Evolutionary conservation across 148 eudicot species (phyloP), one percentile per base, ranked within the genome.

Genomic region (Rhododendron griersonianum): DNA sequence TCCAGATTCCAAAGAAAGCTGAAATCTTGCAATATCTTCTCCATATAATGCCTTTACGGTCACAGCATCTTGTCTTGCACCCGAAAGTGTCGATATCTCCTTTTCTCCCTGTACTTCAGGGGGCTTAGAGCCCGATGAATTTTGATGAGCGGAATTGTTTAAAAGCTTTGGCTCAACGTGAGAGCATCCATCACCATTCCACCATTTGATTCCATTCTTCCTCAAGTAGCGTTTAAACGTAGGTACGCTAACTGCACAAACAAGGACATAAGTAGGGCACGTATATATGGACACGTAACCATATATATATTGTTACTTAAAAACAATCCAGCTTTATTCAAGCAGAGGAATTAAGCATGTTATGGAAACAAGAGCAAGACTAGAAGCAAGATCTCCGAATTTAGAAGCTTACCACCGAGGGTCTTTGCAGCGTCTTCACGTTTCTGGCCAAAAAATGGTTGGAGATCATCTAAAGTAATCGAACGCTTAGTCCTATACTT

Each of bases 21-120:
- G 90, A 85, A 95, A 94, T 88, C 93, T 88, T 0, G 0, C 39
- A 94, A 91, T 94, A 80, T 91, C 92, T 84, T 95, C 95, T 87
- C 91, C 89, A 88, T 87, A 93, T 21, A 0, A 8, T 78, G 81
- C 81, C 53, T 78, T 78, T 41, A 77, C 1, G 50, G 1, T 39
- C 25, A 39, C 50, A 8, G 11, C 0, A 37, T 39, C 5, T 19
- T 33, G 41, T 30, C 37, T 74, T 74, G 8, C 77, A 30, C 13
- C 14, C 77, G 0, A 10, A 65, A 65, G 73, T n/a, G 33, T n/a
- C 1, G 33, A n/a, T 65, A 10, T 65, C 73, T 65, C 33, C 33
- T 65, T 63, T n/a, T 63, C 30, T 63, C 30, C 30, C 5, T 0
- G 1, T n/a, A 65, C 73, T 65, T 63, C 33, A n/a, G 30, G 14